Base-by-base conservation (phyloP, 768 basidiomycete species). In the Pleurotus tuber-regium region DNA sequence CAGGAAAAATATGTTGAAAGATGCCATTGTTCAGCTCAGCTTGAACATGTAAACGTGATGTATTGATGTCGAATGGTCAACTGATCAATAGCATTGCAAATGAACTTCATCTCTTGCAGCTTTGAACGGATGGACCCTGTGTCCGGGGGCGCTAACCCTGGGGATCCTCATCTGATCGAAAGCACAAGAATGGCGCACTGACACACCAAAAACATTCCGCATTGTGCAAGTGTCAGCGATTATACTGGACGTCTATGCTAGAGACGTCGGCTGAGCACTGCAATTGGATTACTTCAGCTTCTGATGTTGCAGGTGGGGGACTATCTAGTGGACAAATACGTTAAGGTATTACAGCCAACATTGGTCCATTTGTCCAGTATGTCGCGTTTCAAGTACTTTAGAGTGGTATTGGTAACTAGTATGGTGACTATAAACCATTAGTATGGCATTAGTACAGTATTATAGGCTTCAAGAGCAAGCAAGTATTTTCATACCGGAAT, bases 201-300 rank as follows among this genome's bases (percentile, higher is more conserved):
- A 24, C 43, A 44, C 10, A 44, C 23, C 43, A 44, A 26, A 44
- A 14, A 19, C 28, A 33, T 31, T 18, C 46, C 12, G 12, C 21
- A 31, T 31, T 31, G 14, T 28, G 21, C 18, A 33, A 33, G 19
- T 48, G 46, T 21, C 46, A 48, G 31, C n/a, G 10, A 35, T 25
- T 48, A 48, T 48, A 48, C 31, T 35, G 10, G 16, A 35, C 35
- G 46, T 48, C 46, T 31, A 48, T 48, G 19, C 30, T 48, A 25
- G 43, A 44, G 43, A 38, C 35, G 21, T 28, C 43, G 43, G 26
- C 43, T 44, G 43, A 30, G 43, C 14, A 44, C 19, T 28, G 25
- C 43, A 19, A 28, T 24, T 9, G 25, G 24, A 44, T 26, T 26
- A 44, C 26, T 25, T 28, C n/a, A 44, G 24, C n/a, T 14, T 19